Base-by-base conservation (phyloP, 2,329 filamentous ascomycete genomes). In the Fusarium graminum region DNA sequence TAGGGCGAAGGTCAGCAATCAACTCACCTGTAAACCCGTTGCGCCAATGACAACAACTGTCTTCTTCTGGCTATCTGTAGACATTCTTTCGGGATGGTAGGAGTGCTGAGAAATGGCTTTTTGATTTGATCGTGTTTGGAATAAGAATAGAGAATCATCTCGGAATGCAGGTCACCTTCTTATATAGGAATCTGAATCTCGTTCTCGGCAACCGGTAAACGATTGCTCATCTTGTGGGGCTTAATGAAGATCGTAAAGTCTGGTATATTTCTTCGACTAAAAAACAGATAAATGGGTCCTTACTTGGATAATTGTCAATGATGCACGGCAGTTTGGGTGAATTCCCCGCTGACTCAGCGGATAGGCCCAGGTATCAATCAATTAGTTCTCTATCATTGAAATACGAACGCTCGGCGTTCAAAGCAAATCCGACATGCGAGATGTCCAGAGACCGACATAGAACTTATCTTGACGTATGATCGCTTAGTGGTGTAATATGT, bases 301-400 rank as follows among this genome's bases (percentile, higher is more conserved):
- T n/a, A n/a, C n/a, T n/a, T n/a, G n/a, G n/a, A 4, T 13, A 29
- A 3, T 14, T 28, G 39, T 26, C 50, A 32, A 45, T 7, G 9
- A 44, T 11, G 34, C 34, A 17, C 8, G 16, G 16, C 8, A 10
- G 4, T 9, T 9, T 11, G 17, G 7, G 16, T 1, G 0, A 7
- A 42, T 59, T 58, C 42, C 8, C 36, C 52, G 55, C 55, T 58
- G 17, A 59, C 1, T 59, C 42, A 59, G 36, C 52, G 41, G 16
- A 6, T 13, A 13, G 7, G 11, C n/a, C n/a, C n/a, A n/a, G n/a
- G n/a, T n/a, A n/a, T n/a, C n/a, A n/a, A n/a, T n/a, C n/a, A n/a
- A n/a, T n/a, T n/a, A n/a, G n/a, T n/a, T n/a, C n/a, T n/a, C n/a
- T n/a, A 30, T 17, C 34, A 39, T 13, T 1, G 16, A 1, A 17